Evolutionary conservation across 2,329 filamentous ascomycete genomes (phyloP), one percentile per base, ranked within the genome.

Genomic region (Talaromyces sp.): DNA sequence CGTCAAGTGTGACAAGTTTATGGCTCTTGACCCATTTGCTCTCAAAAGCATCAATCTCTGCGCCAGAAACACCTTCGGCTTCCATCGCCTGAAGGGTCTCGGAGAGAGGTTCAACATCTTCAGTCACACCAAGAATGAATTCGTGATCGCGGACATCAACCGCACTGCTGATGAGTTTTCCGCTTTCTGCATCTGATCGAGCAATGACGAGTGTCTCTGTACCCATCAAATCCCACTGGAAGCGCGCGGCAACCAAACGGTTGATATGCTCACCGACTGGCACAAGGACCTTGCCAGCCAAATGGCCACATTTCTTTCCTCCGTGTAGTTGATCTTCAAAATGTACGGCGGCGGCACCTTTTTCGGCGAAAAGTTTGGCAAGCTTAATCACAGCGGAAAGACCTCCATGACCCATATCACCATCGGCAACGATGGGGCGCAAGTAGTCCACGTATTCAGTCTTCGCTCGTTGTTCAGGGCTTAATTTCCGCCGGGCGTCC

Each of bases 151-250:
- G 90, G 5, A 93, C 90, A 74, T 99, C 95, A 68, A 99, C 91
- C 15, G 93, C 92, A 67, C 91, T 96, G 66, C 91, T 96, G 64
- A 99, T 84, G 25, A 99, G 85, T 76, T 89, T 93, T 54, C 94
- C 95, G 68, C 92, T 96, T 79, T 98, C 95, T 0, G 93, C 96
- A 78, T 99, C 95, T 1, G 95, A 98, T 65, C 95, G 89, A 2
- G 95, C 95, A 75, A 99, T 95, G 49, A 98, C 88, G 3, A 98
- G 85, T 77, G 96, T 98, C 81, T 99, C 95, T 61, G 88, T 89
- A 56, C 94, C 95, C 94, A 99, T 98, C 71, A 97, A 85, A 74
- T 99, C 95, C 94, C 94, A 99, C 75, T 99, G 95, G 81, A 97
- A 97, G 67, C 95, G 89, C 2, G 94, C 89, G 1, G 95, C 93